These are phyloP conservation scores for Cytauxzoon felis DNA, from an alignment of 169 alveolate genomes.

Conservation along the genomic window DNA sequence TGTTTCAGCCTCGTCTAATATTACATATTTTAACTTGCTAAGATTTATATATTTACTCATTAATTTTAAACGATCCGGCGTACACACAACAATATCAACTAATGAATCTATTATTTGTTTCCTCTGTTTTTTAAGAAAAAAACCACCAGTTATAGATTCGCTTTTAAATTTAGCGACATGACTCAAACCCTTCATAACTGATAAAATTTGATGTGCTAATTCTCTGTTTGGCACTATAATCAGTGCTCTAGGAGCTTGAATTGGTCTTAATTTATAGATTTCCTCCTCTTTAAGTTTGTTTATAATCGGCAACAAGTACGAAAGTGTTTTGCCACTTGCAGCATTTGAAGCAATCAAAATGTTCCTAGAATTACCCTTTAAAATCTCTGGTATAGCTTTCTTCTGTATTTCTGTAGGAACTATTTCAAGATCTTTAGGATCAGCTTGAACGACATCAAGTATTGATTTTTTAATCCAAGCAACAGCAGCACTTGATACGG, in stretches of 20 bases:
- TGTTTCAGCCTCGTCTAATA: constrained; percentile 54
- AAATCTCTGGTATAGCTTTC: constrained; percentile 22
- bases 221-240: constrained; percentile 46
- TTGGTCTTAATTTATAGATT: constrained; percentile 8
- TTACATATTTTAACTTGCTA: constrained; percentile 22
- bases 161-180: constrained; percentile 36
- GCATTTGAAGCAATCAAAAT: constrained; percentile 33
- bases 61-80: constrained; percentile 33
- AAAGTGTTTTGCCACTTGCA: constrained; percentile 56
- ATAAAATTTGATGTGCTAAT: constrained; percentile 28
- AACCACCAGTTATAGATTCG: constrained; percentile 36
- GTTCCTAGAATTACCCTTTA: constrained; percentile 9
- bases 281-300: constrained; percentile 50
- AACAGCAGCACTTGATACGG: constrained; percentile 45
- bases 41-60: constrained; percentile 24
- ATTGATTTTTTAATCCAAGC: constrained; percentile 19
- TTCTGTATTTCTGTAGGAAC: constrained; percentile 47
- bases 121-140: constrained; percentile 15
- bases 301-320: constrained; percentile 44
- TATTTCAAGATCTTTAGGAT: constrained; percentile 8
- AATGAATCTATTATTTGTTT: constrained; percentile 36
- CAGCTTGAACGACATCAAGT: constrained; percentile 1
- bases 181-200: constrained; percentile 39
- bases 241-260: constrained; percentile 44
- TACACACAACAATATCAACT: constrained; percentile 59